Evolutionary conservation across 768 basidiomycete genomes (phyloP), one percentile per base, ranked within the genome.

Genomic region (Pleurotus citrinopileatus): DNA sequence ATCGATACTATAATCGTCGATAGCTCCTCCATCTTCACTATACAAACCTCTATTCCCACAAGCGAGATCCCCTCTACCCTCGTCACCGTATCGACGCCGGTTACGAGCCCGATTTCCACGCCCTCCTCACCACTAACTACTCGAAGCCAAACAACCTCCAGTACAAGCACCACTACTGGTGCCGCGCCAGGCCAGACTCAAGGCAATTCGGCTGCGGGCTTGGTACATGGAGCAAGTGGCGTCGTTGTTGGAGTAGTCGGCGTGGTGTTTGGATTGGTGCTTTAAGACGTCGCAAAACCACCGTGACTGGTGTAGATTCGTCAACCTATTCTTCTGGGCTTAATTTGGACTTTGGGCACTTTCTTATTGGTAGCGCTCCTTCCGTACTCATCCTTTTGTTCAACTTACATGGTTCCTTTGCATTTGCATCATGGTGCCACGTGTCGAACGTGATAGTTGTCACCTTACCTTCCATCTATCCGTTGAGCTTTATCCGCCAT

Each of bases 261-360:
- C 29, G 29, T 51, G n/a, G 48, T 37, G n/a, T 20, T 51, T 19
- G 48, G 48, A 12, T 36, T 51, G 48, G 37, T 51, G 48, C 22
- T 51, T 8, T 51, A 51, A 23, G n/a, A n/a, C n/a, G n/a, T n/a
- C n/a, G n/a, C n/a, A n/a, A n/a, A n/a, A n/a, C n/a, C n/a, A n/a
- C n/a, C n/a, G n/a, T n/a, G n/a, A n/a, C n/a, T n/a, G n/a, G n/a
- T n/a, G n/a, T n/a, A n/a, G n/a, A n/a, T n/a, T n/a, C n/a, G n/a
- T n/a, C n/a, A n/a, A n/a, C n/a, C n/a, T n/a, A n/a, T n/a, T n/a
- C n/a, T n/a, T n/a, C n/a, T n/a, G n/a, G n/a, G n/a, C n/a, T n/a
- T n/a, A n/a, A n/a, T n/a, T n/a, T n/a, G n/a, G n/a, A n/a, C n/a
- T n/a, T n/a, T n/a, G n/a, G n/a, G n/a, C n/a, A n/a, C n/a, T n/a